Evolutionary conservation across 495 filamentous ascomycete species (phyloP).

Genomic region (Penicillium samsonianum): DNA sequence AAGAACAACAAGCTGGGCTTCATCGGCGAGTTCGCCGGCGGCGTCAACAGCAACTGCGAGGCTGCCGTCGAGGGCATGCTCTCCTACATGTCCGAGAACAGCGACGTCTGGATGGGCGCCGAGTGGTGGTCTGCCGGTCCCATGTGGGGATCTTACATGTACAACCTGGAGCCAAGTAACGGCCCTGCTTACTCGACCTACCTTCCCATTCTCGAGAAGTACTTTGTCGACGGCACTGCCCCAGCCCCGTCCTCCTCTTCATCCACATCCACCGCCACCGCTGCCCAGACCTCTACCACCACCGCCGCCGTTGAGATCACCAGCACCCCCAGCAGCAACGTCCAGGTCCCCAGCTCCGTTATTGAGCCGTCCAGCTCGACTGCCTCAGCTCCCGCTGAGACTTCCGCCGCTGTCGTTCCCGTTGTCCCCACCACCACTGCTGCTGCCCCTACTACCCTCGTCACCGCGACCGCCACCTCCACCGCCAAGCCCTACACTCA

Average conservation of each 20-base stretch:
- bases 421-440: conserved; percentile 20
- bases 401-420: conserved; percentile 1
- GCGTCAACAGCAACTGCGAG: conserved; percentile 65
- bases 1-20: conserved; percentile 66
- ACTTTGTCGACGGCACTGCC: conserved; percentile 23
- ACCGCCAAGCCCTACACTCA: conserved; percentile 18
- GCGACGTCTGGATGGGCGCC: conserved; percentile 70
- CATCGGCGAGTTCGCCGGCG: conserved; percentile 73
- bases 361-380: conserved; percentile 9
- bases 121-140: conserved; percentile 71
- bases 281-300: conserved; percentile 12
- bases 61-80: conserved; percentile 65
- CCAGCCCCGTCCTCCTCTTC: conserved; percentile 6
- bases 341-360: conserved; percentile 15
- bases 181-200: conserved; percentile 52
- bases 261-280: conserved; percentile 3
- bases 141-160: conserved; percentile 61
- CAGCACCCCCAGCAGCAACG: conserved; percentile 21
- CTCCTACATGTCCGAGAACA: conserved; percentile 56
- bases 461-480: conserved; percentile 16
- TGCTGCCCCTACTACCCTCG: conserved; percentile 19
- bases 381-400: neutral
- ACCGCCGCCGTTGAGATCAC: conserved; percentile 12
- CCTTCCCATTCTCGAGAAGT: conserved; percentile 37
- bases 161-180: conserved; percentile 57